Base-by-base conservation (phyloP, 257 asterid species). In the Handroanthus guayacan region DNA sequence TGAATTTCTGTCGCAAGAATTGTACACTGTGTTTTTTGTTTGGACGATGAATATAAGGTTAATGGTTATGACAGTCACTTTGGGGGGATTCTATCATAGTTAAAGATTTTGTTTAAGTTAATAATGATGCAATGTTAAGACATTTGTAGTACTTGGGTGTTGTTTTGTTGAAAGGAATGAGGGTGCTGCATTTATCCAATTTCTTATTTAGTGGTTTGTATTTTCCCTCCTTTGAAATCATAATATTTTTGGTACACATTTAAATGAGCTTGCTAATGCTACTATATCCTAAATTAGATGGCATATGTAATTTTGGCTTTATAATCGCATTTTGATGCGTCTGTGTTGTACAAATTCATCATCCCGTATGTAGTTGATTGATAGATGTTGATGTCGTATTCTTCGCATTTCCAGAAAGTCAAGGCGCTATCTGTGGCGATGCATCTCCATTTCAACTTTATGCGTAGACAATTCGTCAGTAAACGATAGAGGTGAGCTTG, bases 401-500 rank as follows among this genome's bases (percentile, higher is more conserved):
- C 17, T 52, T 52, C 14, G 20, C 58, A 54, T 54, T 5, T 54
- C 9, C 61, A 54, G 61, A 54, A 54, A 54, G 31, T 54, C 31
- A 9, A 54, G 61, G 18, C 34, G 10, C 2, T 54, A 54, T n/a
- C 25, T 9, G 34, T 5, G 7, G 2, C 8, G 34, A 16, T 18
- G 17, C 6, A 54, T 16, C 61, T 54, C 61, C 34, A 1, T 54
- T 54, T 16, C 34, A 5, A 54, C 61, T n/a, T 54, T 54, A 54
- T 0, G 31, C n/a, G 61, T 16, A 5, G 61, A 54, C 17, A 54
- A 54, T 18, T 54, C 6, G 34, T 16, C 61, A n/a, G 10, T 54
- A 16, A 54, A 54, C 61, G 17, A n/a, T 54, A 54, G 4, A 54
- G 61, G 61, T 54, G 31, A 54, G 61, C 61, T 54, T 54, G 61